Evolutionary conservation across 257 asterid genomes (phyloP), one percentile per base, ranked within the genome.

Genomic region (Nicotiana obtusifolia): DNA sequence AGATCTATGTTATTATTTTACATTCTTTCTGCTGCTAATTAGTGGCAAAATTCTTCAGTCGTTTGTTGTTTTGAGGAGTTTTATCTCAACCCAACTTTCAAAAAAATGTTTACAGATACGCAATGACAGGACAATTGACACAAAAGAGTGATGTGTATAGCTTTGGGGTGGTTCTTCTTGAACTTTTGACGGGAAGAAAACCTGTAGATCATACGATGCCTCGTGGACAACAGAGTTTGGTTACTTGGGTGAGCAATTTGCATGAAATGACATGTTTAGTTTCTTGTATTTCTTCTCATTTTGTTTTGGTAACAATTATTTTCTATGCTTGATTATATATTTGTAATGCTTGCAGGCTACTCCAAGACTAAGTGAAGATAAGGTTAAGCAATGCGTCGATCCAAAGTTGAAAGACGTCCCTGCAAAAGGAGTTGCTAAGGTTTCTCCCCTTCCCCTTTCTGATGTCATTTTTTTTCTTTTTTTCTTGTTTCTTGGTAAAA

Each of bases 181-280:
- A 93, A 90, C 95, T 93, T 86, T 87, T 93, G 84, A 93, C 98
- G 16, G 98, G 98, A 79, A 90, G 98, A 87, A 93, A 93, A 87
- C 98, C 98, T 60, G 98, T 93, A 76, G 98, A 93, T 88, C 98
- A 93, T 83, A 93, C 94, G 7, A 93, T 93, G 98, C 98, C 98
- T 52, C 95, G 98, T 54, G 98, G 98, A 41, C 98, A 94, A 86
- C 98, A 94, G 90, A 89, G 94, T 78, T 97, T 94, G 60, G 97
- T 94, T 83, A 94, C 98, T 82, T 94, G 98, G 98, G 98, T 94
- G 68, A 90, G 91, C 77, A 83, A 30, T 67, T 7, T 20, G 76
- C 4, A 1, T 2, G 1, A 66, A 33, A 66, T 66, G 52, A 33
- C 76, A 13, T 59, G 28, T 82, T 60, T 7, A n/a, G 20, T 17